Evolutionary conservation across 2,329 filamentous ascomycete species (phyloP).

Genomic region (Aureobasidium sp.): DNA sequence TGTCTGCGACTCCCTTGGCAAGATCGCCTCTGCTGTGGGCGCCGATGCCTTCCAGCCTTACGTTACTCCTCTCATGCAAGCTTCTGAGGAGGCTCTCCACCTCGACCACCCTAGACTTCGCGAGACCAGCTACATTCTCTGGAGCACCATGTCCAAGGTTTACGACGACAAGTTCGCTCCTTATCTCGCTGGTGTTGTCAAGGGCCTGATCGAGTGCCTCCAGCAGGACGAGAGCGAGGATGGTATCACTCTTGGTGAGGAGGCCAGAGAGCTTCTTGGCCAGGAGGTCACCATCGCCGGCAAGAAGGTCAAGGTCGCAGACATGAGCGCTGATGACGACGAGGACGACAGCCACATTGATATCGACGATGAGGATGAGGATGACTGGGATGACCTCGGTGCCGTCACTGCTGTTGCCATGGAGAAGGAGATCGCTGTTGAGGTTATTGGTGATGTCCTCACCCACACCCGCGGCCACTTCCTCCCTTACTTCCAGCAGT

Average conservation of each 20-base stretch:
- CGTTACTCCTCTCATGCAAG: slow-evolving; percentile 80
- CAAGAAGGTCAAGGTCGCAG: slow-evolving; percentile 76
- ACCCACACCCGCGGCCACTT: slow-evolving; percentile 73
- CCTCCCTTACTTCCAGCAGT: slow-evolving; percentile 81
- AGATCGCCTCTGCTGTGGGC: slow-evolving; percentile 84
- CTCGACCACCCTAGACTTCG: slow-evolving; percentile 85
- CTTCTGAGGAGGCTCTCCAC: slow-evolving; percentile 81
- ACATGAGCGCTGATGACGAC: slow-evolving; percentile 46
- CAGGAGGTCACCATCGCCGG: slow-evolving; percentile 70
- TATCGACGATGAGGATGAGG: slow-evolving; percentile 66
- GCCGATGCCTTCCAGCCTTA: slow-evolving; percentile 81
- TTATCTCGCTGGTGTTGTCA: slow-evolving; percentile 69
- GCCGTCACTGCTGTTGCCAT: slow-evolving; percentile 83
- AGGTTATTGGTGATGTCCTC: slow-evolving; percentile 89
- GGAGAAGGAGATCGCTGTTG: slow-evolving; percentile 95
- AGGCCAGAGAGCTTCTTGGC: slow-evolving; percentile 64
- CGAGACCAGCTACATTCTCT: slow-evolving; percentile 95
- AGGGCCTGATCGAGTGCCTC: slow-evolving; percentile 74
- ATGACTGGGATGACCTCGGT: slow-evolving; percentile 74
- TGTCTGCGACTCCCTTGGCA: slow-evolving; percentile 86
- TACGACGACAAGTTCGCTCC: slow-evolving; percentile 77
- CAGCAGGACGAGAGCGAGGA: slow-evolving; percentile 81
- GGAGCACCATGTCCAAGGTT: slow-evolving; percentile 89
- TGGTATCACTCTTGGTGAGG: slow-evolving; percentile 65
- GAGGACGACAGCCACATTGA: slow-evolving; percentile 52